A percentile compares a stretch with the other conserved stretches of the same genome.
phyloP scores from a whole-genome alignment of 75 land plant genomes.

The Isoetes taiwanensis region DNA sequence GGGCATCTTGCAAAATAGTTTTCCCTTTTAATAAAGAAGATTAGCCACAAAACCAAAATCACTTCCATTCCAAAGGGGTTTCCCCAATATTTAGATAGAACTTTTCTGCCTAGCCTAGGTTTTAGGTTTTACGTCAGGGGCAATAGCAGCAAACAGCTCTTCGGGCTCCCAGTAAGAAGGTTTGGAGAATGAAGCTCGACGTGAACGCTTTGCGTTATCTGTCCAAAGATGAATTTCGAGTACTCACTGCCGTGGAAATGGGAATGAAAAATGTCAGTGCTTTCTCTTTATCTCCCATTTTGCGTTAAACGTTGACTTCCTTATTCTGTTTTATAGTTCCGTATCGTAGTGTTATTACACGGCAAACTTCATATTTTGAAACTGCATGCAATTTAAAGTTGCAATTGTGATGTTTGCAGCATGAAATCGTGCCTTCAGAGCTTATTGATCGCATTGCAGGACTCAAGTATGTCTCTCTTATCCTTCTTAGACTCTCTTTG shows the following conservation, averaged over 20 bases:
- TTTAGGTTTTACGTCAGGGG: too few species aligned
- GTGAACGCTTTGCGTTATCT: slow-evolving; percentile 67
- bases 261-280: slow-evolving; percentile 89
- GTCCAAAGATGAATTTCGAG: slow-evolving; percentile 87
- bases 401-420: slow-evolving; percentile 35
- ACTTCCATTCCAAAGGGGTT: too few species aligned
- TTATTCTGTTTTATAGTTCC: neutral
- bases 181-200: slow-evolving; percentile 97
- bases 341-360: neutral
- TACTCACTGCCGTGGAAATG: slow-evolving; percentile 97
- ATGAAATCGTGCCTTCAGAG: slow-evolving; percentile 90
- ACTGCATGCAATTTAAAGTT: neutral
- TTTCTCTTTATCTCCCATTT: neutral
- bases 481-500: neutral
- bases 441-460: slow-evolving; percentile 86
- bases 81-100: too few species aligned
- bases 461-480: slow-evolving; percentile 49
- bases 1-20: too few species aligned
- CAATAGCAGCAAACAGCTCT: too few species aligned
- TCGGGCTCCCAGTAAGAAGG: too few species aligned
- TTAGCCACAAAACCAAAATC: too few species aligned
- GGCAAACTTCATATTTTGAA: neutral
- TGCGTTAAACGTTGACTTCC: neutral
- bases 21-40: too few species aligned
- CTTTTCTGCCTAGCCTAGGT: too few species aligned